These are phyloP conservation scores for Volvox carteri DNA, from an alignment of 163 green algal genomes.

Conservation along the genomic window DNA sequence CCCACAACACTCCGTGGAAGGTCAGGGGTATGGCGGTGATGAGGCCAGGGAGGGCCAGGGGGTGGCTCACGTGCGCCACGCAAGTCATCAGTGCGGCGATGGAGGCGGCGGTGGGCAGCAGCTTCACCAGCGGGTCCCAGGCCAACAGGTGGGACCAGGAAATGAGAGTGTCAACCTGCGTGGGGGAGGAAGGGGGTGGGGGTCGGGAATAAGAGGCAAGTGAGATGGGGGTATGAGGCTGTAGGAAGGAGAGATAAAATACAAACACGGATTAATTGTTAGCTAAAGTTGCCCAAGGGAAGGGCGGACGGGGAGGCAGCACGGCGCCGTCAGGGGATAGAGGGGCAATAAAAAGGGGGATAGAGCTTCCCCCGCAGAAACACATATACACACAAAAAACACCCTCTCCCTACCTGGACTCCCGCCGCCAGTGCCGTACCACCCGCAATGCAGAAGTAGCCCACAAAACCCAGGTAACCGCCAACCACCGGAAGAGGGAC, in stretches of 20 bases:
- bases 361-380: not conserved
- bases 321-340: no score
- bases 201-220: no score
- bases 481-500: conserved; percentile 89
- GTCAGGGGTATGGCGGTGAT: conserved; percentile 73
- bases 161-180: conserved; percentile 64
- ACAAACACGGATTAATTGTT: not conserved
- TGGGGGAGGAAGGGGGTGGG: not conserved
- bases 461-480: conserved; percentile 86
- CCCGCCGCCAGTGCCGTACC: conserved; percentile 72
- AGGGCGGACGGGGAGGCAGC: no score
- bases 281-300: not conserved
- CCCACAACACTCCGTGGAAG: conserved; percentile 78
- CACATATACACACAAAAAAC: not conserved
- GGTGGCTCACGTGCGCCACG: conserved; percentile 70
- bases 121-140: conserved; percentile 71
- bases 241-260: not conserved
- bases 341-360: no score
- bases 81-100: conserved; percentile 72
- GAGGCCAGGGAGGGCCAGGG: conserved; percentile 78
- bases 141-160: conserved; percentile 70
- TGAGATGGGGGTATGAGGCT: no score
- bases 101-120: conserved; percentile 72
- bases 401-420: conserved; percentile 56
- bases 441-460: conserved; percentile 83